Conservation (phyloP, 768 basidiomycete species). For the Hemileccinum rubropunctum region DNA sequence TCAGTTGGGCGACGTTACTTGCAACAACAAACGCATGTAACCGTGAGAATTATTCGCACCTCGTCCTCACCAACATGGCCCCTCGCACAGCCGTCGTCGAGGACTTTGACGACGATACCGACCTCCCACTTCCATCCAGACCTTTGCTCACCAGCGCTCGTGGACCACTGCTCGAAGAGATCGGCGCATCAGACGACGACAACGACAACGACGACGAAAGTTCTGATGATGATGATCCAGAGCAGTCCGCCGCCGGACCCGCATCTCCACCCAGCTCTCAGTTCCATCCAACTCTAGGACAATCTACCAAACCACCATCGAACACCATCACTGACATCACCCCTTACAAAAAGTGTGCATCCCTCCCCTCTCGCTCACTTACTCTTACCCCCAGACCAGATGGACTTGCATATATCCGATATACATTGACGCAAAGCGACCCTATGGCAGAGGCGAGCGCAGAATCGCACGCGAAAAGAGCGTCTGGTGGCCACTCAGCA, state of each 20-base stretch:
- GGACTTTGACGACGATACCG: constrained; percentile 94
- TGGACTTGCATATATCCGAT: constrained; percentile 98
- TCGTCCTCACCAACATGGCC: constrained; percentile 47
- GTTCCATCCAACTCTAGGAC: constrained; percentile 15
- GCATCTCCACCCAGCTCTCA: constrained; percentile 47
- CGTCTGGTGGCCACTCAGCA: constrained; percentile 94
- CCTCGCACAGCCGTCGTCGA: constrained; percentile 65
- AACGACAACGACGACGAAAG: constrained; percentile 49
- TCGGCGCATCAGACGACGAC: constrained; percentile 54
- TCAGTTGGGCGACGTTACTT: too few species aligned
- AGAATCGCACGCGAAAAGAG: constrained; percentile 75
- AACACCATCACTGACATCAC: constrained; percentile 67
- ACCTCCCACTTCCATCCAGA: constrained; percentile 73
- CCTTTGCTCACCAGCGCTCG: constrained; percentile 62
- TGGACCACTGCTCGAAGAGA: constrained; percentile 80
- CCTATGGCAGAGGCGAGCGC: constrained; percentile 80
- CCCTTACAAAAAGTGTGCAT: constrained; percentile 76
- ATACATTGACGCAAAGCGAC: constrained; percentile 93
- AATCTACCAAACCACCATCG: constrained; percentile 24
- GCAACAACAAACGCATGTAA: constrained; percentile 2
- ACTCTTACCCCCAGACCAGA: constrained; percentile 39
- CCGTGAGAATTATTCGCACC: constrained; percentile 26
- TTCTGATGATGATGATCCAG: constrained; percentile 25
- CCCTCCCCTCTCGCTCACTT: neutral
- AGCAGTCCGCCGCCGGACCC: constrained; percentile 43